Conservation (phyloP, 140 eudicot genomes). For the Senecio squalidus region DNA sequence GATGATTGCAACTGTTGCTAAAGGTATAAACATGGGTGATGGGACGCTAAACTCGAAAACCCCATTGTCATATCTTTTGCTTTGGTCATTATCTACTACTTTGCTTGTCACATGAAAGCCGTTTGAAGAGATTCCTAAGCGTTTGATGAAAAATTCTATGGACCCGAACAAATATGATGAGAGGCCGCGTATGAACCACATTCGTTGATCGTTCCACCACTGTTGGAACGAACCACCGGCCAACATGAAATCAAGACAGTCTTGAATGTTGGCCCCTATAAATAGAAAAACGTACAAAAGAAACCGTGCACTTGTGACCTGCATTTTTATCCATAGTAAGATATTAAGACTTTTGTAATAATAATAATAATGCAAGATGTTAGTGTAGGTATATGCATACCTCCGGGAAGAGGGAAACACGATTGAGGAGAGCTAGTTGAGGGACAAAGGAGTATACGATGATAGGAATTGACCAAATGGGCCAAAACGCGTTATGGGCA, state of each 20-base stretch:
- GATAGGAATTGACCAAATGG: conserved; percentile 60
- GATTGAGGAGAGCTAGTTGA: conserved; percentile 52
- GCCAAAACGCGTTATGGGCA: conserved; percentile 51
- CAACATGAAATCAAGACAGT: conserved; percentile 46
- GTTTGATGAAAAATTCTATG: conserved; percentile 33
- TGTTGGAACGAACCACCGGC: conserved; percentile 39
- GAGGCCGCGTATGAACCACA: conserved; percentile 54
- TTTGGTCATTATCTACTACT: conserved; percentile 47
- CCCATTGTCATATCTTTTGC: conserved; percentile 53
- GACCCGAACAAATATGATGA: conserved; percentile 50
- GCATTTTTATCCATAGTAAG: background rate
- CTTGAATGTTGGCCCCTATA: conserved; percentile 56
- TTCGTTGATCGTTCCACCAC: conserved; percentile 73
- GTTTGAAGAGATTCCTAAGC: conserved; percentile 38
- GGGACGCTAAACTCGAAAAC: conserved; percentile 52
- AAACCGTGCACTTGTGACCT: conserved; percentile 46
- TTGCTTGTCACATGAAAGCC: conserved; percentile 68
- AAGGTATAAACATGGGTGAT: conserved; percentile 61
- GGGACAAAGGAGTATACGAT: conserved; percentile 57
- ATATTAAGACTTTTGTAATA: background rate
- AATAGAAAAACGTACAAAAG: conserved; percentile 40
- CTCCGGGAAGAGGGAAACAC: conserved; percentile 42
- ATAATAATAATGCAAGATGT: background rate
- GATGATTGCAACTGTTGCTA: conserved; percentile 39
- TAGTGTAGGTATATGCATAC: conserved; percentile 21